phyloP scores from a whole-genome alignment of 2,329 filamentous ascomycete genomes.

The Hypoxylon sp. region DNA sequence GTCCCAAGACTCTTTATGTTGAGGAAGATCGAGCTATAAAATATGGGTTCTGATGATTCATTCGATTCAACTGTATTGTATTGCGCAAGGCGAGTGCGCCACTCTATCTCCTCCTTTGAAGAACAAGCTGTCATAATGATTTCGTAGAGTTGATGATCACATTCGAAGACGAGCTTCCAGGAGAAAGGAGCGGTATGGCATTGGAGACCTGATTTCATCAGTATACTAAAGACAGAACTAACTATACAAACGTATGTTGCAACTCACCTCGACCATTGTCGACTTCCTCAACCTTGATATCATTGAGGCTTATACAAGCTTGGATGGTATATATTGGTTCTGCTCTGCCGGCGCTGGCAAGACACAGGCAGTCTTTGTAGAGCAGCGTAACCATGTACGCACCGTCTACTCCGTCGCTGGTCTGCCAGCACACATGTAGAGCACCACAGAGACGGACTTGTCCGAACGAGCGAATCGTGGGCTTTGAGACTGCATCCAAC shows the following conservation, averaged over 20 bases:
- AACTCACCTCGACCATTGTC: conserved; percentile 80
- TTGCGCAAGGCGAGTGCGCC: conserved; percentile 77
- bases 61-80: conserved; percentile 66
- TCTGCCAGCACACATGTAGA: conserved; percentile 87
- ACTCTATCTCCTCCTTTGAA: conserved; percentile 81
- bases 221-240: conserved; percentile 21
- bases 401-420: conserved; percentile 75
- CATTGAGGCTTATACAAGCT: conserved; percentile 78
- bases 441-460: conserved; percentile 86
- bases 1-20: conserved; percentile 81
- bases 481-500: conserved; percentile 68
- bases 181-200: conserved; percentile 89
- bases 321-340: conserved; percentile 79
- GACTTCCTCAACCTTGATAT: conserved; percentile 76
- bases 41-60: conserved; percentile 61
- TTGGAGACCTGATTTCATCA: conserved; percentile 76
- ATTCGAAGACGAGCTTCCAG: conserved; percentile 92
- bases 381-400: conserved; percentile 88
- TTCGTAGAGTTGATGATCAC: conserved; percentile 82
- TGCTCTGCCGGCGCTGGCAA: conserved; percentile 77
- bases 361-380: conserved; percentile 84
- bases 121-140: conserved; percentile 90
- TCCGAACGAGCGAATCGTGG: conserved; percentile 83
- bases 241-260: conserved; percentile 7
- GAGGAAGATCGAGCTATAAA: conserved; percentile 76